phyloP scores from a whole-genome alignment of 768 basidiomycete species.

The Russula lepida region DNA sequence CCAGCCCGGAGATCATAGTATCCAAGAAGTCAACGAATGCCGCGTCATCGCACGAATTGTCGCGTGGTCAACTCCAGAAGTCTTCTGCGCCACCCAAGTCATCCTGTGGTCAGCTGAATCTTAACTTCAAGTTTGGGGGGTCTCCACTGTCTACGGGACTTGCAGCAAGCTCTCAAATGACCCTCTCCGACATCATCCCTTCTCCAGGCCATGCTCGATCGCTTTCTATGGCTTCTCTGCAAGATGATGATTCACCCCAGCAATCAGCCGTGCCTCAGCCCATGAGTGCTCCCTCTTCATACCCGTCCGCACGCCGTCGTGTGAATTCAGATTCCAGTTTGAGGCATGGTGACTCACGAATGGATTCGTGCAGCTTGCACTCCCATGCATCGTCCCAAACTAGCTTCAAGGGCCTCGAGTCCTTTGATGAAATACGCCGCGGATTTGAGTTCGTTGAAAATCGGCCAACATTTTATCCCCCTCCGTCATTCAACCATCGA shows the following conservation, averaged over 20 bases:
- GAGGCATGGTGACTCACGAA: slow-evolving; percentile 26
- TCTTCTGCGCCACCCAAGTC: slow-evolving; percentile 31
- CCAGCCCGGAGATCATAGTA: slow-evolving; percentile 18
- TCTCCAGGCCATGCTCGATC: slow-evolving; percentile 45
- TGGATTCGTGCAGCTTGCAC: slow-evolving; percentile 23
- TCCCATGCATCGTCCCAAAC: slow-evolving; percentile 38
- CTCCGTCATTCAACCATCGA: slow-evolving; percentile 31
- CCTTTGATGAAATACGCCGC: slow-evolving; percentile 70
- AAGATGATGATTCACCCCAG: slow-evolving; percentile 27
- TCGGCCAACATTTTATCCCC: slow-evolving; percentile 60
- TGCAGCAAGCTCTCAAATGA: slow-evolving; percentile 34
- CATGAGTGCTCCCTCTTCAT: slow-evolving; percentile 27
- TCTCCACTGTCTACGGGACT: slow-evolving; percentile 22
- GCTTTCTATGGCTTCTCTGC: slow-evolving; percentile 37
- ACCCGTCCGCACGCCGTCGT: slow-evolving; percentile 29
- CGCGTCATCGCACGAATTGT: background rate
- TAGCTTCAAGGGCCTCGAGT: slow-evolving; percentile 66
- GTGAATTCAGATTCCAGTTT: slow-evolving; percentile 39
- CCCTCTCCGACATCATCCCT: slow-evolving; percentile 71
- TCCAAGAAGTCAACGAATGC: background rate
- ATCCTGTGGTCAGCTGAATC: slow-evolving; percentile 61
- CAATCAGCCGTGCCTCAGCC: slow-evolving; percentile 25
- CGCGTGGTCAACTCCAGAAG: slow-evolving; percentile 15
- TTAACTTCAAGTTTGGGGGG: slow-evolving; percentile 70
- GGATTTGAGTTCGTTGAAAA: slow-evolving; percentile 65